Evolutionary conservation across 23 red algal species (phyloP), one percentile per base, ranked within the genome.

Genomic region (Pyropia haitanensis): DNA sequence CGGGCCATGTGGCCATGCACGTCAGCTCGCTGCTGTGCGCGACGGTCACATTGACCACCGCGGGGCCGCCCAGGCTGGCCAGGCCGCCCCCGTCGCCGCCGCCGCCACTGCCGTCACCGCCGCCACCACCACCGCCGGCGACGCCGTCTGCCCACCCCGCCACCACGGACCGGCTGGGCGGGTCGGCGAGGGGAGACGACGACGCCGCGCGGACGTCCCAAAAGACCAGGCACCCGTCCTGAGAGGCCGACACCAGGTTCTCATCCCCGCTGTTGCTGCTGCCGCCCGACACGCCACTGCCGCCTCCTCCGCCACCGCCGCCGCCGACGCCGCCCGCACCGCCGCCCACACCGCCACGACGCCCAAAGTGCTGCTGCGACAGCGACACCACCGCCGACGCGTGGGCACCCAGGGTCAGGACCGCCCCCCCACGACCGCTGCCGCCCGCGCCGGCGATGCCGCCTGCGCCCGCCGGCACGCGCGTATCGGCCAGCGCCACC

Each of bases 1-100:
- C 29, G 5, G 60, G 59, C 39, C 78, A 70, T 16, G 73, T 67
- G 20, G 61, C 58, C 89, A 88, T 85, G 27, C 66, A 51, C n/a
- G 73, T 82, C 46, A 80, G 49, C 48, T 72, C 68, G 52, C 51
- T 76, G n/a, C 49, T 16, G 54, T 82, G 82, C 23, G 79, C 80
- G n/a, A 65, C 50, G 18, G 76, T 76, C 14, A 60, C 53, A 15
- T 63, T 48, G 32, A 80, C 13, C 29, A 74, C 64, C 1, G 39
- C 52, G 21, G 32, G 24, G 2, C 39, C 53, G 5, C 49, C 20
- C 32, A 16, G 54, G 21, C 49, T 55, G 33, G 61, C 74, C 79
- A 19, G 50, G 14, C 76, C 21, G 51, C 22, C 15, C 6, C 21
- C 12, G 22, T 27, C 22, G 6, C 65, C 49, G 18, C 50, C 69